Percentiles rank a stretch among this genome's conserved stretches.
Conservation (phyloP, 2,329 filamentous ascomycete species). For the Sporothrix schenckii region DNA sequence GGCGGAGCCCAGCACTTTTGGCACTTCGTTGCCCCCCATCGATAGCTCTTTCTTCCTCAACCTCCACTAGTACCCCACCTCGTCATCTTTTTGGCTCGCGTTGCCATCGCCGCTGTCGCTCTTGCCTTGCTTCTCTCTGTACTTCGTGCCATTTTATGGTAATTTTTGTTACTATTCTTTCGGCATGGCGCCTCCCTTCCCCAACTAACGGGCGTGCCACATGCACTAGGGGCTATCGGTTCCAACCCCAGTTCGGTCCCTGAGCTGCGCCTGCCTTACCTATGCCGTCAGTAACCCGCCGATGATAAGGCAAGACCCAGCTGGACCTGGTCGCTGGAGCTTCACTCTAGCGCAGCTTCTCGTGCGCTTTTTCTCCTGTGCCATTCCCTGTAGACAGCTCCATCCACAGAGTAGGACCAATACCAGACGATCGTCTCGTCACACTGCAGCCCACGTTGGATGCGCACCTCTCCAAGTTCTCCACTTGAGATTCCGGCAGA, state of each 20-base stretch:
- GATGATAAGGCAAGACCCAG: slow-evolving; percentile 17
- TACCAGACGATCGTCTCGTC: slow-evolving; percentile 21
- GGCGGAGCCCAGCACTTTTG: slow-evolving; percentile 15
- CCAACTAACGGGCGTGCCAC: slow-evolving; percentile 6
- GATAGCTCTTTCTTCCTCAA: slow-evolving; percentile 2
- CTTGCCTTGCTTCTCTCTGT: neutral
- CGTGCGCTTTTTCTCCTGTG: slow-evolving; percentile 6
- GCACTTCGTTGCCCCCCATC: neutral
- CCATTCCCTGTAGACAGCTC: slow-evolving; percentile 12
- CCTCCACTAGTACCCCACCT: slow-evolving; percentile 11
- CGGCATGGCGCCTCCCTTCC: slow-evolving; percentile 10
- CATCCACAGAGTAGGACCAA: slow-evolving; percentile 13
- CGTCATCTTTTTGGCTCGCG: slow-evolving; percentile 9
- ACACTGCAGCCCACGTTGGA: slow-evolving; percentile 11
- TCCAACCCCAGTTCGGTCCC: neutral
- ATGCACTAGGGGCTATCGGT: slow-evolving; percentile 6
- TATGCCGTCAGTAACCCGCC: slow-evolving; percentile 27
- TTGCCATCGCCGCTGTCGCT: slow-evolving; percentile 27
- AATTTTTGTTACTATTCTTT: neutral
- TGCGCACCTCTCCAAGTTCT: neutral
- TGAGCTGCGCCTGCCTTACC: slow-evolving; percentile 10
- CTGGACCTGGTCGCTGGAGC: neutral
- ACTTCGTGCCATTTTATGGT: neutral
- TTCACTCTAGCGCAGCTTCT: neutral
- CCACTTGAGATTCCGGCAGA: slow-evolving; percentile 14